Evolutionary conservation across 2,329 filamentous ascomycete species (phyloP).

Genomic region (Penicillium hesseltinei): DNA sequence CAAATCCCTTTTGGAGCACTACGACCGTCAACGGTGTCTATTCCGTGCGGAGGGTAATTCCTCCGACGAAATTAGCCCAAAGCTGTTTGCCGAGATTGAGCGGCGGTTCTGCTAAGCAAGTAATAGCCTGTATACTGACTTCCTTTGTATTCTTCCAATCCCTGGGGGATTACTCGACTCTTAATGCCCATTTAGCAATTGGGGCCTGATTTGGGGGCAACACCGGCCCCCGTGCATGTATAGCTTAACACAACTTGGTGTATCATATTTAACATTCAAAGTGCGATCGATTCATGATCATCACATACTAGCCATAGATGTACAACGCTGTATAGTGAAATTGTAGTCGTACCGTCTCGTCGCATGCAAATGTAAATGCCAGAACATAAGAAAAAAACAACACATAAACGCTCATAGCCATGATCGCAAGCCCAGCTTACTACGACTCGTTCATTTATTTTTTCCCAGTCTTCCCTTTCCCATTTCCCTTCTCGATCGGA

Average conservation of each 20-base stretch:
- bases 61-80: slow-evolving; percentile 94
- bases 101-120: slow-evolving; percentile 60
- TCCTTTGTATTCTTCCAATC: neutral
- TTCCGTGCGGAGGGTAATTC: slow-evolving; percentile 84
- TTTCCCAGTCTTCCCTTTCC: slow-evolving; percentile 30
- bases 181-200: slow-evolving; percentile 20
- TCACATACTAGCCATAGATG: neutral
- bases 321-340: slow-evolving; percentile 1
- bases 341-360: slow-evolving; percentile 13
- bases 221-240: slow-evolving; percentile 12
- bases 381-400: neutral
- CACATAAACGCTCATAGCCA: neutral
- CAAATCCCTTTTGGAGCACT: slow-evolving; percentile 81
- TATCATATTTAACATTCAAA: slow-evolving; percentile 18
- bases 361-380: slow-evolving; percentile 10
- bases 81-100: slow-evolving; percentile 79
- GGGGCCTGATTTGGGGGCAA: neutral
- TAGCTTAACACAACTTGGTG: slow-evolving; percentile 16
- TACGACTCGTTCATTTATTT: slow-evolving; percentile 13
- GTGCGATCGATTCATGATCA: neutral
- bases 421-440: neutral
- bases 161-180: neutral
- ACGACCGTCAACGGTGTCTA: slow-evolving; percentile 76
- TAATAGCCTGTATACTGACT: slow-evolving; percentile 10
- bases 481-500: neutral